A percentile compares a stretch with the other conserved stretches of the same genome.
Conservation (phyloP, 2,329 filamentous ascomycete genomes). For the Xylaria sp. region DNA sequence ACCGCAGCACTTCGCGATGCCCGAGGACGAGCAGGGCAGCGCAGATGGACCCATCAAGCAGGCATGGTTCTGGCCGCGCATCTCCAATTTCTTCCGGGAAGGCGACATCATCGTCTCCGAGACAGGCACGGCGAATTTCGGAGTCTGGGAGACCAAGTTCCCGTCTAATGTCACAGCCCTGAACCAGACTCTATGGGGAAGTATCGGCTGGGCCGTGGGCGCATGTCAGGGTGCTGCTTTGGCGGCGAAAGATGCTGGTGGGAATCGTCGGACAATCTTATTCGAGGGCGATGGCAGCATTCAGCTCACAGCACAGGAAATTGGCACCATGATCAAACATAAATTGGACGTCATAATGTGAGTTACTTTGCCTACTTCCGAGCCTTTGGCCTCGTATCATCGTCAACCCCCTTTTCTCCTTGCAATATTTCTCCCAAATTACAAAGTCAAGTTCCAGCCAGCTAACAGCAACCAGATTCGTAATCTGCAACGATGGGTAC, state of each 20-base stretch:
- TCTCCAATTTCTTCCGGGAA: conserved; percentile 76
- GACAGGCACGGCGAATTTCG: conserved; percentile 88
- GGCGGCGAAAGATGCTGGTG: conserved; percentile 72
- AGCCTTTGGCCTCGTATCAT: background rate
- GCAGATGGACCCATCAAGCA: conserved; percentile 67
- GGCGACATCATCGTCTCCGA: conserved; percentile 86
- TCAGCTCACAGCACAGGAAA: conserved; percentile 84
- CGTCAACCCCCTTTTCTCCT: background rate
- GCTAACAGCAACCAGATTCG: conserved; percentile 64
- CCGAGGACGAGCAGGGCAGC: conserved; percentile 51
- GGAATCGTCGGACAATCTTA: conserved; percentile 74
- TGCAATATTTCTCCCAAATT: too few species aligned
- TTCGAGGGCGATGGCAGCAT: conserved; percentile 92
- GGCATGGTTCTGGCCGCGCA: conserved; percentile 79
- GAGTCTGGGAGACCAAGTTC: conserved; percentile 86
- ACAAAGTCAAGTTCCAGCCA: background rate
- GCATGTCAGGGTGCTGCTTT: conserved; percentile 74
- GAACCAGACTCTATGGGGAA: conserved; percentile 80
- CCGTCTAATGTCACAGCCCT: conserved; percentile 80
- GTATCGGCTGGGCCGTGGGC: conserved; percentile 69
- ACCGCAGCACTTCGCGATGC: conserved; percentile 61
- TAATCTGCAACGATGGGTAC: conserved; percentile 89
- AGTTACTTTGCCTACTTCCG: conserved; percentile 48
- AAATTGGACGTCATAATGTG: conserved; percentile 80
- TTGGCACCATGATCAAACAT: conserved; percentile 84